phyloP scores from a whole-genome alignment of 805 yeast species.

The Clavispora fructus region DNA sequence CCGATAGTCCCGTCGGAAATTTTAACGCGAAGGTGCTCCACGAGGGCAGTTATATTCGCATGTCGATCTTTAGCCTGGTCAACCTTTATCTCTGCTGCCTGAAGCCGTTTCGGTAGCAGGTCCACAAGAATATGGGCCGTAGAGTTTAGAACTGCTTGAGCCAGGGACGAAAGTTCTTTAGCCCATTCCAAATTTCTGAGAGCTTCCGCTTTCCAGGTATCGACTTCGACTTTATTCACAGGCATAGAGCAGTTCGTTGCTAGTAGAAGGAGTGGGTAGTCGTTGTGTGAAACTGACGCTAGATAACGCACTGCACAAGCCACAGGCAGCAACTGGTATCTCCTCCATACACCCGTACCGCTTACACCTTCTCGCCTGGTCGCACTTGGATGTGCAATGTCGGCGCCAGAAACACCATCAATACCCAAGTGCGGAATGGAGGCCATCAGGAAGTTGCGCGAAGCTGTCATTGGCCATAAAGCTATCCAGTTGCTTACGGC shows the following conservation, averaged over 20 bases:
- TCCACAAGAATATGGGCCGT: conserved; percentile 19
- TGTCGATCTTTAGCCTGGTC: conserved; percentile 15
- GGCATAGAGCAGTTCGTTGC: not conserved
- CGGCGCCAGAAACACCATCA: not conserved
- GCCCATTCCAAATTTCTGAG: conserved; percentile 24
- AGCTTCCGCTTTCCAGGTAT: conserved; percentile 28
- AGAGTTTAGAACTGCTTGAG: conserved; percentile 26
- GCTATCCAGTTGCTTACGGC: conserved; percentile 19
- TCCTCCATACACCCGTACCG: not conserved
- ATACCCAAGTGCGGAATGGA: conserved; percentile 8
- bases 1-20: conserved; percentile 10
- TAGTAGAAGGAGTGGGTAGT: no score
- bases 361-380: not conserved
- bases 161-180: conserved; percentile 26
- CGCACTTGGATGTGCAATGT: not conserved
- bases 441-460: conserved; percentile 23
- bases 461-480: conserved; percentile 18
- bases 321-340: not conserved
- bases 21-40: conserved; percentile 13
- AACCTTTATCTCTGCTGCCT: conserved; percentile 10
- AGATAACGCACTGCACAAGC: not conserved
- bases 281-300: not conserved
- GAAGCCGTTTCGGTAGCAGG: conserved; percentile 20
- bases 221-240: conserved; percentile 9
- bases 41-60: conserved; percentile 8